A percentile compares a stretch with the other conserved stretches of the same genome.
These are phyloP conservation scores for Triticum monococcum DNA, from an alignment of 176 grass and related monocot species.

Conservation along the genomic window DNA sequence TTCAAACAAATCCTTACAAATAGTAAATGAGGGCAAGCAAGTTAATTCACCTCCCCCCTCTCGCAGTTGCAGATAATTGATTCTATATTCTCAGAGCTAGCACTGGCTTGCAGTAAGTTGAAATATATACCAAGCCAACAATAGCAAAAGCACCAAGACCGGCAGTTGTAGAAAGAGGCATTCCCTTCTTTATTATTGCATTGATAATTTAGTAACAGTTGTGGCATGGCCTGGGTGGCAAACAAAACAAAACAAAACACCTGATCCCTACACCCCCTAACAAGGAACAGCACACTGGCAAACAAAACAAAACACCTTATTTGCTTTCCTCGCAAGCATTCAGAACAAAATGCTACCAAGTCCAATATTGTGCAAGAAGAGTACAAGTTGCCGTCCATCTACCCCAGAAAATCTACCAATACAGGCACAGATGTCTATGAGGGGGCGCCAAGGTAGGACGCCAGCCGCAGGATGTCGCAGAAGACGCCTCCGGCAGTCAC, in stretches of 20 bases:
- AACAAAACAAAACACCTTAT: not conserved
- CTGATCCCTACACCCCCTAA: not conserved
- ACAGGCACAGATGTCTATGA: constrained; percentile 40
- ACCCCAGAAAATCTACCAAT: not conserved
- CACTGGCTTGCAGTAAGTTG: not conserved
- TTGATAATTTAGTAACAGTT: not conserved
- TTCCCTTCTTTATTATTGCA: not conserved
- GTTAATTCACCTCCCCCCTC: too few species aligned
- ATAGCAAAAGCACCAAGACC: not conserved
- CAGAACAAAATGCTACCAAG: constrained; percentile 27
- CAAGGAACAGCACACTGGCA: not conserved
- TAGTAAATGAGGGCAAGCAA: too few species aligned
- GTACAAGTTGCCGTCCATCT: not conserved
- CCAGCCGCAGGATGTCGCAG: constrained; percentile 80
- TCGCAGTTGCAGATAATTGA: too few species aligned
- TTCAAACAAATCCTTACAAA: too few species aligned
- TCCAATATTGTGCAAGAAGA: not conserved
- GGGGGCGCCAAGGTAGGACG: constrained; percentile 87
- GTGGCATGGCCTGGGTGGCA: not conserved
- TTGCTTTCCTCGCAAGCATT: constrained; percentile 32
- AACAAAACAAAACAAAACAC: not conserved
- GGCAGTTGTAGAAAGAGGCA: not conserved
- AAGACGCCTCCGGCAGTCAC: constrained; percentile 90
- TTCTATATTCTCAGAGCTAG: not conserved
- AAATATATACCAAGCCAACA: not conserved